These are phyloP conservation scores for Globisporangium yorkense DNA, from an alignment of 352 stramenopile species.

Conservation along the genomic window DNA sequence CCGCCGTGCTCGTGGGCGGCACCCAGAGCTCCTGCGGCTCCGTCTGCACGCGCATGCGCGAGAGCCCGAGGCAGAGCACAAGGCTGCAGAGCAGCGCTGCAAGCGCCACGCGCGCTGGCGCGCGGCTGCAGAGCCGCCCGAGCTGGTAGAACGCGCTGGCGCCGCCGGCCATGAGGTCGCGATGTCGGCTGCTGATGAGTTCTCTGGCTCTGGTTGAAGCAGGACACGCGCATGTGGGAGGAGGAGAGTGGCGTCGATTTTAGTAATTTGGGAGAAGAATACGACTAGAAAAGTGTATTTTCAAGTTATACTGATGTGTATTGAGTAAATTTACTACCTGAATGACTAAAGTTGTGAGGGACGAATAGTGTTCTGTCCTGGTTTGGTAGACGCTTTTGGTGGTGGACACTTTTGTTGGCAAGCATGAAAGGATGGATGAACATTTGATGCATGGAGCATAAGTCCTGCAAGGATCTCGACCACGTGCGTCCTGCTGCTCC, in stretches of 20 bases:
- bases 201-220: slow-evolving; percentile 1
- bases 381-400: not conserved
- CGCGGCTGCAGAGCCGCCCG: slow-evolving; percentile 42
- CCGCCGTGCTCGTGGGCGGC: slow-evolving; percentile 47
- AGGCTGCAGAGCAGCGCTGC: slow-evolving; percentile 39
- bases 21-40: slow-evolving; percentile 84
- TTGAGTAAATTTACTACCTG: no score
- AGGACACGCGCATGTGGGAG: no score
- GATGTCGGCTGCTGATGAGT: no score
- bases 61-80: slow-evolving; percentile 50
- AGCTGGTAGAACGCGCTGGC: slow-evolving; percentile 34
- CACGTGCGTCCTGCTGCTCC: no score
- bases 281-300: not conserved
- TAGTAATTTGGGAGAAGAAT: not conserved
- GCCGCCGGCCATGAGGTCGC: not conserved
- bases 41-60: slow-evolving; percentile 59
- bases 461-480: no score
- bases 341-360: no score
- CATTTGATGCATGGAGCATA: no score
- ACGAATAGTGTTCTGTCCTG: no score
- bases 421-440: no score
- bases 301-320: not conserved
- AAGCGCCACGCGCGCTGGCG: slow-evolving; percentile 40
- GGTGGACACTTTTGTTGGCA: not conserved
- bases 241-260: not conserved